These are phyloP conservation scores for Stephania japonica DNA, from an alignment of 164 flowering plant genomes.

Conservation along the genomic window DNA sequence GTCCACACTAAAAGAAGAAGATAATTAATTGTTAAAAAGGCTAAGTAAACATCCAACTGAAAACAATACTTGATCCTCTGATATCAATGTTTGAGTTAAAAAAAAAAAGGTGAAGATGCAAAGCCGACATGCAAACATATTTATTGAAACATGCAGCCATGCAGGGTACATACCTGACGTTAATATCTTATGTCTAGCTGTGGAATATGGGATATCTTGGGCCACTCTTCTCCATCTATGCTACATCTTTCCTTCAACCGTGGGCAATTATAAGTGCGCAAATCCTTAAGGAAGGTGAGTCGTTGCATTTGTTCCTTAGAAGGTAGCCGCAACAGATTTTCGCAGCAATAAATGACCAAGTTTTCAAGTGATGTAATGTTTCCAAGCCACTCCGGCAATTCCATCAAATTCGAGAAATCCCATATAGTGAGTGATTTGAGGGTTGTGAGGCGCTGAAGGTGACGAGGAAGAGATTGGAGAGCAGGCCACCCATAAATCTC, in stretches of 20 bases:
- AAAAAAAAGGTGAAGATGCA: no score
- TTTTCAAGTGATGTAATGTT: constrained; percentile 14
- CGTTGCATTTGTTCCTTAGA: background rate
- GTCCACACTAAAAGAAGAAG: no score
- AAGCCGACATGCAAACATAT: no score
- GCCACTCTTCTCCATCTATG: background rate
- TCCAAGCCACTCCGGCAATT: constrained; percentile 21
- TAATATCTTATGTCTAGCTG: background rate
- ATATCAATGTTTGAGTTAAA: no score
- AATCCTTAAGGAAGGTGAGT: background rate
- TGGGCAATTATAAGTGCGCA: background rate
- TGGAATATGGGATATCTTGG: constrained; percentile 14
- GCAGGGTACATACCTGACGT: no score
- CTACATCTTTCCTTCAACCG: background rate
- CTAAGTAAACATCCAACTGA: no score
- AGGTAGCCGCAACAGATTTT: constrained; percentile 13
- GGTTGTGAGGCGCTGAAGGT: no score
- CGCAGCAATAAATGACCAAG: constrained; percentile 18
- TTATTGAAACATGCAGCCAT: no score
- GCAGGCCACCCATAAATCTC: no score
- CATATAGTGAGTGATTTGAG: background rate
- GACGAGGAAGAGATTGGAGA: no score
- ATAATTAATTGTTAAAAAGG: no score
- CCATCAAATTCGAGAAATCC: background rate
- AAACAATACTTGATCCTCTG: no score